These are phyloP conservation scores for Podospora pseudopauciseta DNA, from an alignment of 495 filamentous ascomycete genomes.

Conservation along the genomic window DNA sequence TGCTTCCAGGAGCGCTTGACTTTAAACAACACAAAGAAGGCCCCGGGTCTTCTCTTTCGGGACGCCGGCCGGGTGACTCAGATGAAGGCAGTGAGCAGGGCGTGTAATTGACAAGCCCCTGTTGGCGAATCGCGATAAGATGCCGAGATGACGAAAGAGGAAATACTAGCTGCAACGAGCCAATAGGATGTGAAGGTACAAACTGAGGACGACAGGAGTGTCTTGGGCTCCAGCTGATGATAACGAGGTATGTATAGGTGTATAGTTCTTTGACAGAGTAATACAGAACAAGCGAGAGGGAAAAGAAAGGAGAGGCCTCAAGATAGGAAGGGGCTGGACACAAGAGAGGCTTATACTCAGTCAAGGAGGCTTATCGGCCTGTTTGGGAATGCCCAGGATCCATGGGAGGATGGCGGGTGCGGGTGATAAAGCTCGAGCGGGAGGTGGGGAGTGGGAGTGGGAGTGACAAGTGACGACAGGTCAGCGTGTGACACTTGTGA, in stretches of 20 bases:
- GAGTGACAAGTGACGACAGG: conserved; percentile 17
- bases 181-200: neutral
- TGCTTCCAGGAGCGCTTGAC: neutral
- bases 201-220: neutral
- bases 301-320: conserved; percentile 3
- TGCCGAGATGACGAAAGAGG: conserved; percentile 14
- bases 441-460: conserved; percentile 11
- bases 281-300: conserved; percentile 4
- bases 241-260: neutral
- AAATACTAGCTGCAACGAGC: conserved; percentile 8
- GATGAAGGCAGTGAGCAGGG: conserved; percentile 4
- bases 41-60: neutral
- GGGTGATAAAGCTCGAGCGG: conserved; percentile 9
- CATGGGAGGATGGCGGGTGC: conserved; percentile 5
- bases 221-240: neutral
- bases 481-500: conserved; percentile 10
- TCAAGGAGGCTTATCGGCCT: conserved; percentile 16
- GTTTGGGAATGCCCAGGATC: conserved; percentile 11
- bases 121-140: conserved; percentile 15
- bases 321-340: neutral
- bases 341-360: conserved; percentile 9
- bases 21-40: conserved; percentile 3
- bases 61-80: conserved; percentile 22
- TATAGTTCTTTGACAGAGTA: neutral
- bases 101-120: conserved; percentile 1